Evolutionary conservation across 345 rosid species (phyloP), one percentile per base, ranked within the genome.

Genomic region (Syzygium aqueum): DNA sequence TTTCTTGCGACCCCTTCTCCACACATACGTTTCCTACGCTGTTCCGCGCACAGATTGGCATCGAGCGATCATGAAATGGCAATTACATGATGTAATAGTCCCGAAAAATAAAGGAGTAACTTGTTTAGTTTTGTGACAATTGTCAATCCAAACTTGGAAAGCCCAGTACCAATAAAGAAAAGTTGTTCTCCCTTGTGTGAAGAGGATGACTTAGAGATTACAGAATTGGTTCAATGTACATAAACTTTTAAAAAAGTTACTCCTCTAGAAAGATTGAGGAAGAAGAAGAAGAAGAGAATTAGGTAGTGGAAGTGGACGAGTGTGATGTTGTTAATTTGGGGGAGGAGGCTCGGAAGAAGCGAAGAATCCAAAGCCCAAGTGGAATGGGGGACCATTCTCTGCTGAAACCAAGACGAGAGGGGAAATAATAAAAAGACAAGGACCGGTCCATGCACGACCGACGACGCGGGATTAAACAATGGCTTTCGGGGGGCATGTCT

Each of bases 111-210:
- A 33, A 67, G 1, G 17, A 65, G 46, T 5, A 43, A 43, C 46
- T 93, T 46, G 84, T 86, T 78, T 96, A 96, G 97, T 90, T 88
- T 17, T 96, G 97, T 77, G 92, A 77, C 83, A 93, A 89, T 87
- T 94, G 98, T 90, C 91, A 91, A 63, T 80, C 92, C 9, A 86
- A 85, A 87, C 49, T 37, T 84, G 85, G 19, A 33, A 84, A 89
- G n/a, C 40, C 65, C 22, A 33, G 80, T 40, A n/a, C 19, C n/a
- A 28, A 52, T 28, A 27, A 14, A 28, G 65, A 43, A 57, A 57
- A 25, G 28, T 57, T 25, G 5, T 13, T 23, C 65, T 57, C 65
- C 28, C 46, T 27, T 11, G 5, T 57, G 65, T 2, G 65, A 57
- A 25, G 65, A 57, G 52, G 40, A 65, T 87, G 57, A n/a, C 51